A percentile compares a stretch with the other conserved stretches of the same genome.
Conservation (phyloP, 805 yeast species). For the Candida dendrica region DNA sequence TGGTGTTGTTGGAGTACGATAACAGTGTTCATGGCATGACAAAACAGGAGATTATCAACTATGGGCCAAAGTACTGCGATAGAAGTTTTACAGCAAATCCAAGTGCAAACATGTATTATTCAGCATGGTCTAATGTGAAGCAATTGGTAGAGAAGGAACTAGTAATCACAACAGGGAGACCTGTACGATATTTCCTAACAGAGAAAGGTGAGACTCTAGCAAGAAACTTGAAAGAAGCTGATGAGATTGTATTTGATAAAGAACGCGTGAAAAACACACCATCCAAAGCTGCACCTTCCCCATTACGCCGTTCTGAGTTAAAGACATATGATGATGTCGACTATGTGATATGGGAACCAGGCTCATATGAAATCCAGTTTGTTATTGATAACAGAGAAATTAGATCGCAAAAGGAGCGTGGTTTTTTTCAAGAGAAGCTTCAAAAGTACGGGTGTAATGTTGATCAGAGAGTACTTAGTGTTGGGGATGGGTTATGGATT, state of each 20-base stretch:
- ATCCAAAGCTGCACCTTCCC: slow-evolving; percentile 12
- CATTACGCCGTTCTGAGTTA: slow-evolving; percentile 3
- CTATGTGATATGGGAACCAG: slow-evolving; percentile 47
- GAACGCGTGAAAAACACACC: slow-evolving; percentile 4
- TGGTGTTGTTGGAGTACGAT: slow-evolving; percentile 49
- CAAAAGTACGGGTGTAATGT: slow-evolving; percentile 38
- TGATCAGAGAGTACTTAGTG: slow-evolving; percentile 52
- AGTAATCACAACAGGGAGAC: slow-evolving; percentile 50
- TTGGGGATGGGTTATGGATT: slow-evolving; percentile 89
- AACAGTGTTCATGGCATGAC: slow-evolving; percentile 47
- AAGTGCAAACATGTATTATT: slow-evolving; percentile 52
- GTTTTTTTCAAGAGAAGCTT: slow-evolving; percentile 57
- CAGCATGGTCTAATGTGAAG: slow-evolving; percentile 72
- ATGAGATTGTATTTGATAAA: slow-evolving; percentile 24
- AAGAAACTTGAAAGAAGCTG: slow-evolving; percentile 41
- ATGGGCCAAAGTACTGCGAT: slow-evolving; percentile 51
- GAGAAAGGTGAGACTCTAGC: slow-evolving; percentile 67
- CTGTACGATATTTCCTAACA: slow-evolving; percentile 54
- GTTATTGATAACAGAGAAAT: slow-evolving; percentile 80
- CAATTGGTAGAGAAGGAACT: slow-evolving; percentile 55
- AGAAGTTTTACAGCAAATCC: slow-evolving; percentile 54
- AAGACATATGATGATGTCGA: slow-evolving; percentile 2
- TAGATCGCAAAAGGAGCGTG: slow-evolving; percentile 59
- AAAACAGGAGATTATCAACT: slow-evolving; percentile 47
- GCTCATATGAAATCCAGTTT: slow-evolving; percentile 51